Conservation (phyloP, 176 grass and related monocot genomes). For the Phyllostachys edulis region DNA sequence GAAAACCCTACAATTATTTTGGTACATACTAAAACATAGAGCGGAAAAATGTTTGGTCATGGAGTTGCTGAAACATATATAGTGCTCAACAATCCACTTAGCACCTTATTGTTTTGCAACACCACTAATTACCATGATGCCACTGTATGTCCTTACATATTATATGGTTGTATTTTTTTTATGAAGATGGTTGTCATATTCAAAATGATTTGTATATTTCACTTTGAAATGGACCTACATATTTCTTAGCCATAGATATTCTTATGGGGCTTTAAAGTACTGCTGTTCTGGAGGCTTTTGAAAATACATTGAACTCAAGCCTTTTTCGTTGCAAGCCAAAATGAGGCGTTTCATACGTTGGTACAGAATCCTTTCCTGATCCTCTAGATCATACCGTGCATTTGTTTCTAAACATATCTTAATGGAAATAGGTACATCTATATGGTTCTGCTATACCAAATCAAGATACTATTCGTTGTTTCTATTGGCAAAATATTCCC, state of each 20-base stretch:
- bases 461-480: not conserved
- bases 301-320: no score
- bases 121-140: not conserved
- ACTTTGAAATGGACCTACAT: no score
- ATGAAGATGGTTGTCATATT: not conserved
- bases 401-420: no score
- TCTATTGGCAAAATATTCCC: not conserved
- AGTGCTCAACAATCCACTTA: not conserved
- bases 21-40: conserved; percentile 1
- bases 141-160: not conserved
- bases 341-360: not conserved
- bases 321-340: not conserved
- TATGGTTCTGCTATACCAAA: not conserved
- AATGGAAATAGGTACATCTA: no score
- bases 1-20: conserved; percentile 4
- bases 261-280: no score
- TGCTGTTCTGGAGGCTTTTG: no score
- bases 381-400: not conserved
- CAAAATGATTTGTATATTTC: not conserved
- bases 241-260: no score
- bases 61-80: not conserved
- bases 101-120: not conserved
- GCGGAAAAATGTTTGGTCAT: not conserved
- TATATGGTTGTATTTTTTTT: not conserved
- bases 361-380: not conserved